Evolutionary conservation across 345 rosid genomes (phyloP).

Genomic region (Citrus cavaleriei): DNA sequence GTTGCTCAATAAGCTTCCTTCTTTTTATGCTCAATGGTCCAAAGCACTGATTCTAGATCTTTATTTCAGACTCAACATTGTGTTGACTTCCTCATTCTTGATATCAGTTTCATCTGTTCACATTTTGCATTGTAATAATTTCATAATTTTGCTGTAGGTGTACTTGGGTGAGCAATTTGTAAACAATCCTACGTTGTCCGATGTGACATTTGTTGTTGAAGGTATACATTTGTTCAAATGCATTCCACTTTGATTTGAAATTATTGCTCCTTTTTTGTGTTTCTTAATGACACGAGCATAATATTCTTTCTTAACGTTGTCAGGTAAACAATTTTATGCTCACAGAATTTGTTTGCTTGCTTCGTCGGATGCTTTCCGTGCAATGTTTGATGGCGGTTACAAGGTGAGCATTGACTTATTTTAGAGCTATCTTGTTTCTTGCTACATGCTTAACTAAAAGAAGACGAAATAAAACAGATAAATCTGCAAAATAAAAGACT

Average conservation of each 20-base stretch:
- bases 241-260: not conserved
- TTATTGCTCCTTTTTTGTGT: not conserved
- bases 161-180: constrained; percentile 67
- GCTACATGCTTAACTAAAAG: not conserved
- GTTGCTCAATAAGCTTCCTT: not conserved
- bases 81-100: not conserved
- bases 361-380: constrained; percentile 74
- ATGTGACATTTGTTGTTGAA: constrained; percentile 64
- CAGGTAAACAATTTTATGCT: constrained; percentile 66
- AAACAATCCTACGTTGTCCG: constrained; percentile 64
- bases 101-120: not conserved
- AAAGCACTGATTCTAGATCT: not conserved
- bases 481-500: not conserved
- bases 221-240: constrained; percentile 29
- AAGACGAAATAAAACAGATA: not conserved
- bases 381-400: constrained; percentile 83
- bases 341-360: constrained; percentile 77
- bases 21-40: not conserved
- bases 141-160: constrained; percentile 32
- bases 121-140: not conserved
- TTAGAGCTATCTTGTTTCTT: not conserved
- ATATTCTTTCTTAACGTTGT: not conserved
- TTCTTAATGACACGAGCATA: not conserved
- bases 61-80: not conserved
- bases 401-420: constrained; percentile 36